These are phyloP conservation scores for Phytopythium kandeliae DNA, from an alignment of 352 stramenopile genomes.

Conservation along the genomic window DNA sequence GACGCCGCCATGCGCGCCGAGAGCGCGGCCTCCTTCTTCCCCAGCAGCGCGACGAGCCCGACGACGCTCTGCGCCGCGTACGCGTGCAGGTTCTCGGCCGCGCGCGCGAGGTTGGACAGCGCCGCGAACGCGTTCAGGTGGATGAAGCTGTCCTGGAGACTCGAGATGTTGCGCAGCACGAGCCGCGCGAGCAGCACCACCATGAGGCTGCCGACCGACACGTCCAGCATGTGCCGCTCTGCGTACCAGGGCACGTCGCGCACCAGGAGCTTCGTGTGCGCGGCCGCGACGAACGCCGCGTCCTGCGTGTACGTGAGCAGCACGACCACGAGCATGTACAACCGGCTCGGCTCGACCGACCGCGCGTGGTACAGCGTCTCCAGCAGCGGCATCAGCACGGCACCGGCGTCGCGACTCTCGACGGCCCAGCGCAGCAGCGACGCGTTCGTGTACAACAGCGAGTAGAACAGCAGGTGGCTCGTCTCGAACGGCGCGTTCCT, in stretches of 20 bases:
- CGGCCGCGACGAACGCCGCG: conserved; percentile 43
- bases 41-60: conserved; percentile 59
- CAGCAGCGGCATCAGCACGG: conserved; percentile 57
- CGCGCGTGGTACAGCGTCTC: conserved; percentile 66
- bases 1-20: conserved; percentile 32
- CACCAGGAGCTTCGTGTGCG: conserved; percentile 58
- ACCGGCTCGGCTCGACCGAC: conserved; percentile 47
- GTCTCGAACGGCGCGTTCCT: conserved; percentile 55
- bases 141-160: conserved; percentile 77
- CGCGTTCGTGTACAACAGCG: conserved; percentile 56
- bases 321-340: conserved; percentile 75
- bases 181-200: conserved; percentile 75
- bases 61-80: conserved; percentile 71
- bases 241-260: conserved; percentile 69
- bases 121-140: conserved; percentile 69
- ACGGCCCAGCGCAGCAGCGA: conserved; percentile 48
- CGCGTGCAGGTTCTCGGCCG: conserved; percentile 65
- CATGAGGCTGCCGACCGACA: conserved; percentile 68
- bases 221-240: conserved; percentile 71
- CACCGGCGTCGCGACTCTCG: conserved; percentile 32
- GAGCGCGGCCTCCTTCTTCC: conserved; percentile 70
- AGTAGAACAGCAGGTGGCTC: conserved; percentile 71
- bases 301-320: conserved; percentile 68
- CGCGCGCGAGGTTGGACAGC: conserved; percentile 69
- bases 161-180: conserved; percentile 73